Evolutionary conservation across 495 filamentous ascomycete genomes (phyloP), one percentile per base, ranked within the genome.

Genomic region (Penicillium paradoxum): DNA sequence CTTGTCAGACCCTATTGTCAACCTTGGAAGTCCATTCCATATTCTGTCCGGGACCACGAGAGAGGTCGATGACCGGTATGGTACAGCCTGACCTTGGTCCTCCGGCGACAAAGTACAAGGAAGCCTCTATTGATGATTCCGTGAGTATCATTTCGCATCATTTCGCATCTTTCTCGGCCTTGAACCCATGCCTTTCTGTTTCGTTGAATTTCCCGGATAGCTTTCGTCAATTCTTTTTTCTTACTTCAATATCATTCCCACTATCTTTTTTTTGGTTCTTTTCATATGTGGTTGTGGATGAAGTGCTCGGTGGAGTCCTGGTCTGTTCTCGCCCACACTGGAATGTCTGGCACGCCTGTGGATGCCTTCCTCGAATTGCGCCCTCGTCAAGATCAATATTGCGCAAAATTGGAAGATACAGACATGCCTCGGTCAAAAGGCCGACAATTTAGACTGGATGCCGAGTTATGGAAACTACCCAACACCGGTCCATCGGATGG

Each of bases 41-140:
- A 57, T 60, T 58, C 57, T 33, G 43, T 56, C 53, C 47, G 41
- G 52, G 57, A 18, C 63, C 32, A 40, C 45, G 32, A 49, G 33
- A 41, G 50, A 64, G 66, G 63, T 64, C 65, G 64, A 67, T 76
- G 71, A 73, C 72, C 63, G 70, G 70, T 60, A 74, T 77, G 70
- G 68, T 75, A 66, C 73, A 73, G 59, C 65, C 72, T 65, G 73
- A 74, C 64, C 70, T 74, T 40, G 67, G 58, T 63, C 66, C 67
- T 65, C 56, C 66, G 38, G 53, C 65, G 50, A 53, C 70, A 55
- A 74, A 69, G 49, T 75, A 73, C 65, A 75, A 75, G 63, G 64
- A 73, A 66, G 68, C 73, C 39, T 59, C 70, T 25, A 52, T 62
- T 54, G 70, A 74, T 42, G 68, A 77, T 65, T 55, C 69, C 22